Percentiles rank a stretch among this genome's conserved stretches.
These are phyloP conservation scores for Magnusiomyces ingens DNA, from an alignment of 1,139 yeast species.

Conservation along the genomic window DNA sequence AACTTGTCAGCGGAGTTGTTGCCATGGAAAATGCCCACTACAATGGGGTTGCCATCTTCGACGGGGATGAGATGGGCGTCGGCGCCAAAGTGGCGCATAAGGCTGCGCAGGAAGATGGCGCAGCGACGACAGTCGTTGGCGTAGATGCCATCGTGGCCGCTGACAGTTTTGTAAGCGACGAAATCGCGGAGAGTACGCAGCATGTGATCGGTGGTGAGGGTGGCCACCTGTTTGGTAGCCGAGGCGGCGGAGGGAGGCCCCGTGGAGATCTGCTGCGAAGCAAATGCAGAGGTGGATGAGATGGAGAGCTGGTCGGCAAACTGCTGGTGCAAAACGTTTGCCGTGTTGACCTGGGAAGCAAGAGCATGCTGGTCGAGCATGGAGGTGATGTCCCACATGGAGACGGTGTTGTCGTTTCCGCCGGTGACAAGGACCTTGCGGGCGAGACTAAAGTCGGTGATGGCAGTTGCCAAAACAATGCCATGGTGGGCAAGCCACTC, in stretches of 20 bases:
- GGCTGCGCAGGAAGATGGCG: constrained; percentile 63
- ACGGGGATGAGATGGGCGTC: constrained; percentile 66
- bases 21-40: constrained; percentile 62
- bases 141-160: constrained; percentile 57
- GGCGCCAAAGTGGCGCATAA: constrained; percentile 70
- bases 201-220: constrained; percentile 51
- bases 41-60: constrained; percentile 72
- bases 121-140: constrained; percentile 82
- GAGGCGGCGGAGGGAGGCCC: background rate
- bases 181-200: constrained; percentile 53
- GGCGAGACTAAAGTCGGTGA: constrained; percentile 18
- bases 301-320: background rate
- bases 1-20: constrained; percentile 8
- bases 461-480: constrained; percentile 26
- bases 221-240: constrained; percentile 9
- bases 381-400: constrained; percentile 49
- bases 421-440: constrained; percentile 43
- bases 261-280: background rate
- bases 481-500: constrained; percentile 35
- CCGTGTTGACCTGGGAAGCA: constrained; percentile 18
- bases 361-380: constrained; percentile 11
- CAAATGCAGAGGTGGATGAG: background rate
- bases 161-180: constrained; percentile 69
- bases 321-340: constrained; percentile 2
- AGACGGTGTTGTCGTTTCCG: constrained; percentile 53